Evolutionary conservation across 441 rosid species (phyloP), one percentile per base, ranked within the genome.

Genomic region (Theobroma grandiflorum): DNA sequence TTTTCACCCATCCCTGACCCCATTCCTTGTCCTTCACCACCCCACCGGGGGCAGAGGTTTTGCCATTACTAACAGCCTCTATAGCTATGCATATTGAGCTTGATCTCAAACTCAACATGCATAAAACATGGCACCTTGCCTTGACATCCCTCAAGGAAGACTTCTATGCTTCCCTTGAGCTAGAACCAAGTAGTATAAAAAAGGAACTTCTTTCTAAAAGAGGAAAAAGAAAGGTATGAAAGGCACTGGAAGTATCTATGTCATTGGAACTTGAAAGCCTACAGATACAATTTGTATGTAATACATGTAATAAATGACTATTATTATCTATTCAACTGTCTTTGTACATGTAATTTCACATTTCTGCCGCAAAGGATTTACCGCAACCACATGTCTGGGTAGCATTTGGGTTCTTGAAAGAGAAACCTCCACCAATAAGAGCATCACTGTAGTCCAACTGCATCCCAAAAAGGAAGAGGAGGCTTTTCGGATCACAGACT

Each of bases 401-500:
- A n/a, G 99, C 98, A 80, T 96, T 95, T 9, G 98, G 99, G 88
- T 96, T 96, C 78, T 89, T 87, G 91, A 96, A 96, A 62, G 93
- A 88, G 88, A 96, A 96, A 84, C 99, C 99, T 55, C 99, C 99
- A 50, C 99, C 98, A 40, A 96, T 96, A 37, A 96, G 93, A 77
- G 99, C 97, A 73, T 95, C 90, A 3, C 97, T 95, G 88, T 95
- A 93, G 87, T 96, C 99, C 79, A 96, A 84, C 82, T 95, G 98
- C 99, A 96, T 93, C 22, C 98, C 99, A 6, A 85, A 96, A 45
- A 96, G 35, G 85, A 93, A 96, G 15, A 96, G 99, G 66, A 96
- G 96, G 90, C 99, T 96, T 92, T 96, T 96, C 1, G 99, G 98
- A 92, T 96, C 99, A 85, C 97, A 93, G 79, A 96, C 99, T 96